Percentiles rank a stretch among this genome's conserved stretches.
Conservation (phyloP, 1,284 basidiomycete genomes). For the Puccinia hordei region DNA sequence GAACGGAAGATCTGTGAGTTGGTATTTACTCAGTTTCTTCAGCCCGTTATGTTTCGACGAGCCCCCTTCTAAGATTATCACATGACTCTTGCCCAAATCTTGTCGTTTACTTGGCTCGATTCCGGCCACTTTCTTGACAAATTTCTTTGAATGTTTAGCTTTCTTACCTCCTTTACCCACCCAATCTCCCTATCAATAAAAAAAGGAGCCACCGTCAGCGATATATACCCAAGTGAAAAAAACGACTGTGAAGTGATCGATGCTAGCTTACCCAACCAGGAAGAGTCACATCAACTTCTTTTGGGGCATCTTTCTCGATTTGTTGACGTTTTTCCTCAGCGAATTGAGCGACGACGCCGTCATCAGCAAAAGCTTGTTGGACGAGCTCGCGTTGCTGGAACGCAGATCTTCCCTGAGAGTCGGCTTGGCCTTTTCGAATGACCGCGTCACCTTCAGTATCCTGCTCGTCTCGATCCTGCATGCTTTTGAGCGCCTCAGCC, state of each 20-base stretch:
- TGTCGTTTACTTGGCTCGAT: conserved; percentile 75
- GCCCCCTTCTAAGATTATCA: conserved; percentile 88
- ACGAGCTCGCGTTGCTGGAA: conserved; percentile 87
- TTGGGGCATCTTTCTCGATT: conserved; percentile 79
- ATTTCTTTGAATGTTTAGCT: conserved; percentile 62
- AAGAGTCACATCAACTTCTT: conserved; percentile 82
- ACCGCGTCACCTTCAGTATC: conserved; percentile 29
- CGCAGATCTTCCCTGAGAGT: conserved; percentile 64
- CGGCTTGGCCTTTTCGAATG: conserved; percentile 59
- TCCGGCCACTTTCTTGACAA: conserved; percentile 78
- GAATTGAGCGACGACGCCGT: conserved; percentile 90
- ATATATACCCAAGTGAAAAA: conserved; percentile 29
- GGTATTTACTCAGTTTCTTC: conserved; percentile 85
- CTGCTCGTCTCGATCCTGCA: conserved; percentile 20
- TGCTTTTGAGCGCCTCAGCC: conserved; percentile 11
- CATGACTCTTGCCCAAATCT: conserved; percentile 78
- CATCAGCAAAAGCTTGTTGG: conserved; percentile 90
- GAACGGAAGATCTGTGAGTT: conserved; percentile 84
- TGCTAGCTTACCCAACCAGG: conserved; percentile 79
- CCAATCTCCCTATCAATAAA: conserved; percentile 74
- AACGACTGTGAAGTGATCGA: not conserved
- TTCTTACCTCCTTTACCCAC: conserved; percentile 72
- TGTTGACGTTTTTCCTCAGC: conserved; percentile 76
- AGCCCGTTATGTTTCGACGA: conserved; percentile 64
- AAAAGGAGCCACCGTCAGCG: not conserved